Evolutionary conservation across 2,329 filamentous ascomycete genomes (phyloP).

Genomic region (Tothia fuscella): DNA sequence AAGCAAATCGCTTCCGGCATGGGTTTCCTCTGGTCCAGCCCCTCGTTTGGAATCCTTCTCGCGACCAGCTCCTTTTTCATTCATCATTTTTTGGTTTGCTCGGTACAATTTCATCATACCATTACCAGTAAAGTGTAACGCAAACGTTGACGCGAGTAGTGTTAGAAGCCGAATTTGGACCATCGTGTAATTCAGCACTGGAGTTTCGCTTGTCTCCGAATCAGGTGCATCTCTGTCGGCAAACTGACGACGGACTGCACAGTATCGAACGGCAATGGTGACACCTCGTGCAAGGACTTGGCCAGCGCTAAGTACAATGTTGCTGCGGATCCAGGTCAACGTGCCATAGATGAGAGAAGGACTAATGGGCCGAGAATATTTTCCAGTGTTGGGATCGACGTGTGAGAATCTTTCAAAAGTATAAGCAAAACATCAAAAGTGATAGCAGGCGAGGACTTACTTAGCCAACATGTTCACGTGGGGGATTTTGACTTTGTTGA

Average conservation of each 20-base stretch:
- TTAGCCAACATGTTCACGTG: slow-evolving; percentile 60
- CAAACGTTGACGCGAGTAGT: slow-evolving; percentile 60
- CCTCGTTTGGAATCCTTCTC: slow-evolving; percentile 39
- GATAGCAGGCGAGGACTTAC: too few species aligned
- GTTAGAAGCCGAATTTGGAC: slow-evolving; percentile 64
- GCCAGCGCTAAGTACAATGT: slow-evolving; percentile 58
- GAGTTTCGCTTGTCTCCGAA: slow-evolving; percentile 51
- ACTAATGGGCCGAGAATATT: slow-evolving; percentile 54
- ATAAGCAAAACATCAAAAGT: too few species aligned
- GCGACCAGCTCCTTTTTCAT: slow-evolving; percentile 37
- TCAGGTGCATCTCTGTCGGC: slow-evolving; percentile 57
- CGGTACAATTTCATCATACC: slow-evolving; percentile 64
- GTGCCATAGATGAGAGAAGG: slow-evolving; percentile 65
- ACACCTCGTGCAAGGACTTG: slow-evolving; percentile 61
- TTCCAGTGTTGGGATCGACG: slow-evolving; percentile 55
- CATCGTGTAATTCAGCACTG: slow-evolving; percentile 72
- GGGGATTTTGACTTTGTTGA: slow-evolving; percentile 68
- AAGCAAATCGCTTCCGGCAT: slow-evolving; percentile 32
- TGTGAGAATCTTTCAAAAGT: slow-evolving; percentile 42
- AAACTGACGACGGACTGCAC: slow-evolving; percentile 62
- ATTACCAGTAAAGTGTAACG: slow-evolving; percentile 65
- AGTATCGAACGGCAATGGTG: slow-evolving; percentile 66
- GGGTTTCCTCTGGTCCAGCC: slow-evolving; percentile 48
- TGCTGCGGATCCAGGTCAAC: slow-evolving; percentile 62
- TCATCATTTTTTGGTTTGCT: slow-evolving; percentile 59